Base-by-base conservation (phyloP, 352 stramenopile genomes). In the Phytophthora tentaculata region DNA sequence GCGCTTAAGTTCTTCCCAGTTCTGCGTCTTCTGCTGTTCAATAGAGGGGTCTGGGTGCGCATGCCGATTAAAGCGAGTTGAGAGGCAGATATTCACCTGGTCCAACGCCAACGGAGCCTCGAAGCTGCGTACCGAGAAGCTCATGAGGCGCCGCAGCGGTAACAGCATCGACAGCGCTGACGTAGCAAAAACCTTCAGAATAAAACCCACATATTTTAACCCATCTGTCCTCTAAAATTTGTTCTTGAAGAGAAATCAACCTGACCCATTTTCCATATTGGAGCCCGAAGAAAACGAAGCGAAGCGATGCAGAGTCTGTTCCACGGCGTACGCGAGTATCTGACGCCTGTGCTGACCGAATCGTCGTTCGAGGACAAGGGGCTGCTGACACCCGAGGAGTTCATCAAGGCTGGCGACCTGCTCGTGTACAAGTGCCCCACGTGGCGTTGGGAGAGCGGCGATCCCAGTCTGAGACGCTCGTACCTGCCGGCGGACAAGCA, bases 381-480 rank as follows among this genome's bases (percentile, higher is more conserved):
- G 35, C 87, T 99, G 29, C 82, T 99, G 28, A 99, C 97, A 45
- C 97, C 97, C 17, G 94, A 99, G 69, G 97, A 99, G 77, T 99
- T 99, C 77, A 92, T 99, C 22, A 77, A 78, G 35, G 96, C 95
- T 6, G 95, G 97, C 6, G 96, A 99, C 67, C 82, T 99, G 81
- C 81, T 99, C 0, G 95, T 99, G 43, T 98, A 97, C 84, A 98
- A 97, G 67, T 99, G 96, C 67, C 97, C 97, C 10, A 98, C 96
- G 43, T 99, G 97, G 97, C 80, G 81, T 48, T 99, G 97, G 88
- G 86, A 94, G 49, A 89, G 79, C 59, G 89, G 87, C 26, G 85
- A 97, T 16, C 65, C 80, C 20, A 77, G 61, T 53, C 66, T 77
- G 20, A 70, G 76, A 24, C 84, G 88, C 45, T 16, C 86, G 35